These are phyloP conservation scores for Metschnikowia arizonensis DNA, from an alignment of 805 yeast species.

Conservation along the genomic window DNA sequence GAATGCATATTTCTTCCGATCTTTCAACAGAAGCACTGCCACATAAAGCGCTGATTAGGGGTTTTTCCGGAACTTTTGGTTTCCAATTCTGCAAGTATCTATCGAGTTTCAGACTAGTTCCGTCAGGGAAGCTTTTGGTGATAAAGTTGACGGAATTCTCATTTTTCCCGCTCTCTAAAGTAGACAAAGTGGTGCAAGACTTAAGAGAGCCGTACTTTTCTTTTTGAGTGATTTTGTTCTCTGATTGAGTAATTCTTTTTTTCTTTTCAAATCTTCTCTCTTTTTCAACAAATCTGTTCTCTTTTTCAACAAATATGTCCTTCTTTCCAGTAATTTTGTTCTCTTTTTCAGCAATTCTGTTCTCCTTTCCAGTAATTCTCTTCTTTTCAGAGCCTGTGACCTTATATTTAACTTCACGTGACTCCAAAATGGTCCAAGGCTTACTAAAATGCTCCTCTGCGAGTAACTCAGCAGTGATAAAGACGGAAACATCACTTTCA, in stretches of 20 bases:
- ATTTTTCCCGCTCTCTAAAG: neutral
- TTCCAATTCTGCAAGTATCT: neutral
- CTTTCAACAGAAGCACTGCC: too few species aligned
- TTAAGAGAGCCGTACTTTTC: neutral
- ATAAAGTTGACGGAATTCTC: neutral
- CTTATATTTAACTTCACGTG: too few species aligned
- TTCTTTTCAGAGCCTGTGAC: too few species aligned
- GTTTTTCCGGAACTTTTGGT: conserved; percentile 1
- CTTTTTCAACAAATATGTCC: too few species aligned
- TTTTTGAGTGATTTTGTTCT: neutral
- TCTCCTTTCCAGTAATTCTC: too few species aligned
- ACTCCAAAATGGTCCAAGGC: neutral
- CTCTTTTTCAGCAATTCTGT: too few species aligned
- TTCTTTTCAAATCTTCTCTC: neutral
- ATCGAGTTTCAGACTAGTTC: conserved; percentile 1
- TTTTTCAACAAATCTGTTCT: too few species aligned
- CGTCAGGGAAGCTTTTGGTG: conserved; percentile 3
- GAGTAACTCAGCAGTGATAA: neutral
- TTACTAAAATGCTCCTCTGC: neutral
- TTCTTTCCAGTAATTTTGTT: too few species aligned
- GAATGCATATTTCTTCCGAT: too few species aligned
- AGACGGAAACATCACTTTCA: neutral
- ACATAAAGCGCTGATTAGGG: neutral
- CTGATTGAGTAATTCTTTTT: neutral
- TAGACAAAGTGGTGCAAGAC: neutral